Evolutionary conservation across 139 green algal genomes (phyloP).

Genomic region (Choricystis sp.): DNA sequence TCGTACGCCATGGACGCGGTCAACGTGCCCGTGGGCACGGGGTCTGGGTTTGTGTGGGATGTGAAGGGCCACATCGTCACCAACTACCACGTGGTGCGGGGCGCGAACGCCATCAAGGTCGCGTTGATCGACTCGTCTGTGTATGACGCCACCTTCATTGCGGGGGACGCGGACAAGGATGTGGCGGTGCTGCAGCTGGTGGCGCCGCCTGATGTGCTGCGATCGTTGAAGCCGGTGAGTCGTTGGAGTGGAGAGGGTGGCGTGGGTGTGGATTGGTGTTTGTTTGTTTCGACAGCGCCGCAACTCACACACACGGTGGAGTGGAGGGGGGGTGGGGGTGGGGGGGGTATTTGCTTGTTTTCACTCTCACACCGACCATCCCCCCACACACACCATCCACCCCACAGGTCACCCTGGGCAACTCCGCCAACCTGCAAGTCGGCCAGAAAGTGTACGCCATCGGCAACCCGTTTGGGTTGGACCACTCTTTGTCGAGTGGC

Average conservation of each 20-base stretch:
- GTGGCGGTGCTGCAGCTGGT: conserved; percentile 61
- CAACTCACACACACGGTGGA: not conserved
- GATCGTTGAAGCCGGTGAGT: conserved; percentile 23
- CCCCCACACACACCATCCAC: too few species aligned
- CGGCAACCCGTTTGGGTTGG: conserved; percentile 66
- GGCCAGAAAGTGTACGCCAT: conserved; percentile 45
- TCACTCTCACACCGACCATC: too few species aligned
- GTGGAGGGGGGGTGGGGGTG: not conserved
- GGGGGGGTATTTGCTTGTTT: conserved; percentile 6
- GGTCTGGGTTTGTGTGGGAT: conserved; percentile 63
- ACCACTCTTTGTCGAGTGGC: conserved; percentile 55
- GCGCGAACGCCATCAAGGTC: conserved; percentile 14
- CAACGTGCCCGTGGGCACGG: conserved; percentile 31
- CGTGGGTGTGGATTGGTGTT: not conserved
- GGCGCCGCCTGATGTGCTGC: conserved; percentile 14
- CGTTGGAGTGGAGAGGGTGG: not conserved
- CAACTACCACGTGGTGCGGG: conserved; percentile 45
- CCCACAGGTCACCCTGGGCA: conserved; percentile 20
- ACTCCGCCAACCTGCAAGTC: conserved; percentile 30
- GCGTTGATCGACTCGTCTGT: not conserved
- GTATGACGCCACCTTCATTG: conserved; percentile 26
- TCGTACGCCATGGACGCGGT: conserved; percentile 22
- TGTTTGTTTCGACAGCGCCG: not conserved
- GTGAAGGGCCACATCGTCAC: conserved; percentile 55
- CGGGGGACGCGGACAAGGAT: conserved; percentile 50